Percentiles rank a stretch among this genome's conserved stretches.
Evolutionary conservation across 805 yeast species (phyloP).

Genomic region (Wickerhamomyces canadensis): DNA sequence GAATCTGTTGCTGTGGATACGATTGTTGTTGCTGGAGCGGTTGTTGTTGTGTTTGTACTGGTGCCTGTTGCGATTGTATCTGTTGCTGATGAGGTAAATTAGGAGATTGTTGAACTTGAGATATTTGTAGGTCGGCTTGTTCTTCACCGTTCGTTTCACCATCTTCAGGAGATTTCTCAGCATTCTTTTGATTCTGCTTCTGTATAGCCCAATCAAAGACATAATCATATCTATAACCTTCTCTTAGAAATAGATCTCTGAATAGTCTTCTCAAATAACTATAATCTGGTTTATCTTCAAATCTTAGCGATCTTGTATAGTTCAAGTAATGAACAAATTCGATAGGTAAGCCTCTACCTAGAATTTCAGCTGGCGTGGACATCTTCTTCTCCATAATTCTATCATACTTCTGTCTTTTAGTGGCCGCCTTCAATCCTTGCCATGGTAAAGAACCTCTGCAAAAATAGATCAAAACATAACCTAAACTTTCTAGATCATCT

Average conservation of each 20-base stretch:
- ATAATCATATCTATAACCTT: constrained; percentile 88
- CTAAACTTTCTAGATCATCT: constrained; percentile 92
- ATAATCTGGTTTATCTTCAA: constrained; percentile 96
- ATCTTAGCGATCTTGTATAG: constrained; percentile 84
- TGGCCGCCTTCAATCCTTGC: constrained; percentile 97
- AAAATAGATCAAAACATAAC: constrained; percentile 90
- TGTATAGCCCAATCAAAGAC: constrained; percentile 95
- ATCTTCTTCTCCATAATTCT: constrained; percentile 92
- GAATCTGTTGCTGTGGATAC: constrained; percentile 16
- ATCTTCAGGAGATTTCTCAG: neutral
- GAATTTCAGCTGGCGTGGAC: constrained; percentile 78
- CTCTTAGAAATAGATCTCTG: constrained; percentile 82
- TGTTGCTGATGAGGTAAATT: constrained; percentile 2
- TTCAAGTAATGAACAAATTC: constrained; percentile 83
- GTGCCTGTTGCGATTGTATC: constrained; percentile 12
- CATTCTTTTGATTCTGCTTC: constrained; percentile 44
- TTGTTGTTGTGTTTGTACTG: constrained; percentile 13
- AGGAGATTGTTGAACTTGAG: constrained; percentile 5
- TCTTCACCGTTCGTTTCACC: constrained; percentile 13
- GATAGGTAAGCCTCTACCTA: constrained; percentile 87
- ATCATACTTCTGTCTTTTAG: constrained; percentile 95
- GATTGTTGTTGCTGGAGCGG: constrained; percentile 11
- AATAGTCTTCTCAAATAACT: constrained; percentile 80
- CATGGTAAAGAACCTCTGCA: constrained; percentile 96
- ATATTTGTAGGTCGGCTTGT: constrained; percentile 6